Evolutionary conservation across 2,329 filamentous ascomycete genomes (phyloP).

Genomic region (Diaporthe batatas): DNA sequence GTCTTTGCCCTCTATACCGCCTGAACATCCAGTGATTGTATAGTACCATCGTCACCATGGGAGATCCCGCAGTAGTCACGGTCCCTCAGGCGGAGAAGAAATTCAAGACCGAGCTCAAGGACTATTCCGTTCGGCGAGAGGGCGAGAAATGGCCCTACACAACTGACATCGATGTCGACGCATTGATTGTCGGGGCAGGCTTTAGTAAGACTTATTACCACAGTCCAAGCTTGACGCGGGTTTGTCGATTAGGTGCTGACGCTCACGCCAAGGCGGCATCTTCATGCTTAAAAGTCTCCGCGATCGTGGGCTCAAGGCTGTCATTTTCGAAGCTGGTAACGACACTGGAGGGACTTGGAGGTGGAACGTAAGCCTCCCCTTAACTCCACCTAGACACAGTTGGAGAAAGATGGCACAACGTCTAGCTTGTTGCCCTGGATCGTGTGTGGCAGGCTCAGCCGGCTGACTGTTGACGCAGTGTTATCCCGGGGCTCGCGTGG

Average conservation of each 20-base stretch:
- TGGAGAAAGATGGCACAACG: neutral
- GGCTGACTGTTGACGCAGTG: conserved; percentile 44
- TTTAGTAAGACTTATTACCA: conserved; percentile 51
- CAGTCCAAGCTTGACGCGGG: neutral
- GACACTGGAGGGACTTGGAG: conserved; percentile 67
- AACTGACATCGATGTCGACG: conserved; percentile 59
- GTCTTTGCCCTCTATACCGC: neutral
- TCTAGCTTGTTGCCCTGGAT: too few species aligned
- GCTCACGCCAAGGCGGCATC: conserved; percentile 53
- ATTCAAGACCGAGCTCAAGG: conserved; percentile 57
- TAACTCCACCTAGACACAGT: neutral
- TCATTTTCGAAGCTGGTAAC: conserved; percentile 66
- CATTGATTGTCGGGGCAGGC: conserved; percentile 60
- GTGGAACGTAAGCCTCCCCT: conserved; percentile 57
- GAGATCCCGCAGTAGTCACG: conserved; percentile 35
- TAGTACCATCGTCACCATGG: conserved; percentile 44
- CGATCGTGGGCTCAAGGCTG: conserved; percentile 61
- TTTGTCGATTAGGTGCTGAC: neutral
- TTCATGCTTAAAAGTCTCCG: conserved; percentile 66
- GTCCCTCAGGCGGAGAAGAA: conserved; percentile 48
- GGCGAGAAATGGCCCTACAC: conserved; percentile 56
- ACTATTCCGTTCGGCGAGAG: conserved; percentile 52
- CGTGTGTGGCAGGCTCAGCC: neutral
- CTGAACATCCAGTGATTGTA: neutral
- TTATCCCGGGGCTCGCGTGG: conserved; percentile 68